These are phyloP conservation scores for Penicillium longicatenatum DNA, from an alignment of 495 filamentous ascomycete species.

Conservation along the genomic window DNA sequence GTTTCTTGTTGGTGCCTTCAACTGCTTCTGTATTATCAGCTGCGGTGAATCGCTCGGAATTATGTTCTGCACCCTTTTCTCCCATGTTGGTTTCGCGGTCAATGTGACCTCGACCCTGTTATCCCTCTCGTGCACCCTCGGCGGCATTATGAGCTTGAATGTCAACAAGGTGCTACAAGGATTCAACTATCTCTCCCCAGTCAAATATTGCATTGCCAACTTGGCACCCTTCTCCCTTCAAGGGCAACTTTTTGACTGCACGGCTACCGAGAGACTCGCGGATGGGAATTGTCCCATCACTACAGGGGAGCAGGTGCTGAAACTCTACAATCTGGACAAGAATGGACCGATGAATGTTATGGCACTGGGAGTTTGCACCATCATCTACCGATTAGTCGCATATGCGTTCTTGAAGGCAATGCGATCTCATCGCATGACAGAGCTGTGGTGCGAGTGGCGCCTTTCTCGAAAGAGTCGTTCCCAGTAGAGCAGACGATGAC, in stretches of 20 bases:
- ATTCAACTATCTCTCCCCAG: conserved; percentile 68
- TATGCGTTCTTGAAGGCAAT: conserved; percentile 59
- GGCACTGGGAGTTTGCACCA: conserved; percentile 57
- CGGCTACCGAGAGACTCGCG: conserved; percentile 52
- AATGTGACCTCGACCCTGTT: conserved; percentile 66
- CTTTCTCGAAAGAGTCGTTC: conserved; percentile 8
- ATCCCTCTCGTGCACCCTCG: conserved; percentile 65
- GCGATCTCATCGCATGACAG: conserved; percentile 30
- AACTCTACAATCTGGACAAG: conserved; percentile 62
- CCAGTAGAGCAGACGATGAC: not conserved
- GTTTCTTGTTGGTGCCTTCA: conserved; percentile 67
- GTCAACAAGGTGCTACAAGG: conserved; percentile 65
- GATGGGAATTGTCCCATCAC: conserved; percentile 60
- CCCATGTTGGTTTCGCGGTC: conserved; percentile 73
- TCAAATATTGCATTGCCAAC: conserved; percentile 66
- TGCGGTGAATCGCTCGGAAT: conserved; percentile 78
- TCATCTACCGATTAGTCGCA: conserved; percentile 66
- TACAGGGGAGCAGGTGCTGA: conserved; percentile 63
- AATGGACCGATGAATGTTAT: conserved; percentile 59
- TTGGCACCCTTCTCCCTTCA: conserved; percentile 60
- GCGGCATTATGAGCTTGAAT: conserved; percentile 66
- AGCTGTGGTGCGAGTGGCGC: conserved; percentile 30
- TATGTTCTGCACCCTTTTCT: conserved; percentile 75
- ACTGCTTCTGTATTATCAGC: conserved; percentile 69
- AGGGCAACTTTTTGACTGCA: conserved; percentile 60